Conservation (phyloP, 2,329 filamentous ascomycete species). For the Scytalidium sp. region DNA sequence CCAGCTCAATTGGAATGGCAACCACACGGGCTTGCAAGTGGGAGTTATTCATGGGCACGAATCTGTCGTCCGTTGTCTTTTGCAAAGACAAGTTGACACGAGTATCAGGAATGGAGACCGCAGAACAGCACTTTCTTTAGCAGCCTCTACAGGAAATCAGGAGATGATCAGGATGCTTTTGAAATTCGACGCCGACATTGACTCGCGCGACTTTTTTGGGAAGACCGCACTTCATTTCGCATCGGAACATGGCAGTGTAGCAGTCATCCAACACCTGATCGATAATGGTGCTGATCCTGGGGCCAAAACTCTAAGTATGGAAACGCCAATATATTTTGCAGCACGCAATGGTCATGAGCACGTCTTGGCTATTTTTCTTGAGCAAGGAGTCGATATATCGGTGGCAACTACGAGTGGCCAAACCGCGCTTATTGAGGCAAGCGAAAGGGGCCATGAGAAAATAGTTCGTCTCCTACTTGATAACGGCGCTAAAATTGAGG, state of each 20-base stretch:
- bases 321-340: constrained; percentile 6
- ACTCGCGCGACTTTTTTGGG: not conserved
- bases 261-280: not conserved
- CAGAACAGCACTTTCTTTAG: too few species aligned
- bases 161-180: not conserved
- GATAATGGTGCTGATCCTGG: not conserved
- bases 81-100: too few species aligned
- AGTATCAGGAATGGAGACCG: too few species aligned
- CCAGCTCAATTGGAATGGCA: too few species aligned
- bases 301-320: not conserved
- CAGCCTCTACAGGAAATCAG: too few species aligned
- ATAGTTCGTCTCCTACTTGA: constrained; percentile 3
- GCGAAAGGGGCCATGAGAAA: constrained; percentile 2
- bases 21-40: too few species aligned
- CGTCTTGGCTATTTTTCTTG: constrained; percentile 5
- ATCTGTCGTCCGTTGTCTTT: too few species aligned
- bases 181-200: not conserved
- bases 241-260: too few species aligned
- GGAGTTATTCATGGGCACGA: too few species aligned
- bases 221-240: not conserved
- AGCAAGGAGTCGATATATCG: constrained; percentile 4
- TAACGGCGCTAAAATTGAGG: constrained; percentile 3
- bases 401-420: not conserved
- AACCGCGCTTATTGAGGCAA: constrained; percentile 6
- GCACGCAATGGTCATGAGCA: not conserved